phyloP scores from a whole-genome alignment of 1,284 basidiomycete species.

The Austroboletus niveus region DNA sequence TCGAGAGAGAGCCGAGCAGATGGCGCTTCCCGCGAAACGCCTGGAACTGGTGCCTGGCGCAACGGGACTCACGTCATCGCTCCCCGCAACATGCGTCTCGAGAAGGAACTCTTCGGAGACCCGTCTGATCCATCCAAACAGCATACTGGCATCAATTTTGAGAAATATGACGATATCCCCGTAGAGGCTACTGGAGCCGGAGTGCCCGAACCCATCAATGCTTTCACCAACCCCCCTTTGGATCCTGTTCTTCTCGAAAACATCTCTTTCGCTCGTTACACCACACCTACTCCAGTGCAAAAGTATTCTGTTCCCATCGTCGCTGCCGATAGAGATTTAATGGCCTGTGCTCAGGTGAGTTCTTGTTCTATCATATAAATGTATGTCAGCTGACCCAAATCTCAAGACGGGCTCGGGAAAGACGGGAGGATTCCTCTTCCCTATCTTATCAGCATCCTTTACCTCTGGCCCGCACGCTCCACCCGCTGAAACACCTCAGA shows the following conservation, averaged over 20 bases:
- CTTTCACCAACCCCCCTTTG: constrained; percentile 88
- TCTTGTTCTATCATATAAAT: neutral
- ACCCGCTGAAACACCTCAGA: constrained; percentile 50
- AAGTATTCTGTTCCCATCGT: constrained; percentile 99
- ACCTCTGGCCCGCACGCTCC: constrained; percentile 75
- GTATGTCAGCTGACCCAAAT: constrained; percentile 13
- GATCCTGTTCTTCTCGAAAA: constrained; percentile 95
- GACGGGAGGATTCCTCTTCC: constrained; percentile 99
- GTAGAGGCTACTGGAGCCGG: constrained; percentile 96
- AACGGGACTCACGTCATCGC: constrained; percentile 87
- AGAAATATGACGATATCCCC: constrained; percentile 99
- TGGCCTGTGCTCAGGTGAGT: constrained; percentile 95
- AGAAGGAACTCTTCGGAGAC: constrained; percentile 97
- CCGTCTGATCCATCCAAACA: constrained; percentile 80
- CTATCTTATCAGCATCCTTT: constrained; percentile 96
- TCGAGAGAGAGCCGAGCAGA: constrained; percentile 38
- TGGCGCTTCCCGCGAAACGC: constrained; percentile 47
- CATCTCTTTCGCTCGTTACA: constrained; percentile 91
- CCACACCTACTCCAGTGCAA: constrained; percentile 96
- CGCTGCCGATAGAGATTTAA: constrained; percentile 87
- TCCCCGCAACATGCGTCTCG: constrained; percentile 78
- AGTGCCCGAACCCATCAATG: constrained; percentile 89
- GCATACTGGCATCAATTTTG: constrained; percentile 99
- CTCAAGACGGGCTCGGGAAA: constrained; percentile 96
- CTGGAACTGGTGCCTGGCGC: constrained; percentile 84